Evolutionary conservation across 208 protist genomes (phyloP).

Genomic region (Wallacemonas sp.): DNA sequence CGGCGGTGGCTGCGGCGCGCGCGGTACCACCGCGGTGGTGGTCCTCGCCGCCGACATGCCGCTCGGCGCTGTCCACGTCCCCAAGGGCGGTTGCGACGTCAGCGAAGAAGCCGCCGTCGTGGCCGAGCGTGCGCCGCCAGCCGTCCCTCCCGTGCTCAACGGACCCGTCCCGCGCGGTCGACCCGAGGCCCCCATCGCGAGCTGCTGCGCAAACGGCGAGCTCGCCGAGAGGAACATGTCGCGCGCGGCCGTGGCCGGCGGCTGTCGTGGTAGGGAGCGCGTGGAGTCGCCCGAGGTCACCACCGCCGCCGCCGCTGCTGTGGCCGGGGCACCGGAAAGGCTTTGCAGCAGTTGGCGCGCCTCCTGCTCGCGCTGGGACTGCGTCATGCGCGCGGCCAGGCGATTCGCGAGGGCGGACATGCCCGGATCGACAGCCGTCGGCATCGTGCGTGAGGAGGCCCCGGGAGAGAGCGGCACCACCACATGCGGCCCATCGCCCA

Average conservation of each 20-base stretch:
- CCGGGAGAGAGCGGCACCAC: slow-evolving; percentile 22
- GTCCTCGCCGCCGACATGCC: no score
- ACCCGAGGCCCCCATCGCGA: no score
- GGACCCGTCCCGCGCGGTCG: no score
- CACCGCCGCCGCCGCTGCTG: not conserved
- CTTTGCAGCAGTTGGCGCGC: slow-evolving; percentile 3
- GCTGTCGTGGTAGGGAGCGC: not conserved
- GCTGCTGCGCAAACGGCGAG: not conserved
- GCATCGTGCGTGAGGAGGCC: not conserved
- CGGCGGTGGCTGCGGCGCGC: not conserved
- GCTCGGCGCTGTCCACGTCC: no score
- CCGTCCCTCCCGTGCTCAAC: no score
- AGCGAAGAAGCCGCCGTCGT: no score
- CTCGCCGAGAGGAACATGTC: slow-evolving; percentile 1
- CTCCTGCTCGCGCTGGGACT: slow-evolving; percentile 12
- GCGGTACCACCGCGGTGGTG: not conserved
- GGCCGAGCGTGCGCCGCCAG: no score
- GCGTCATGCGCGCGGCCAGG: slow-evolving; percentile 5
- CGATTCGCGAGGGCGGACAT: slow-evolving; percentile 12
- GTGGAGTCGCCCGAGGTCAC: not conserved
- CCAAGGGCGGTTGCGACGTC: no score
- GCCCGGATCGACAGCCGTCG: not conserved
- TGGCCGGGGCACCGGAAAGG: not conserved
- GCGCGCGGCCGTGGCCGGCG: not conserved
- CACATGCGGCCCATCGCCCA: slow-evolving; percentile 1